These are phyloP conservation scores for Paramecium biaurelia DNA, from an alignment of 73 alveolate species.

Conservation along the genomic window DNA sequence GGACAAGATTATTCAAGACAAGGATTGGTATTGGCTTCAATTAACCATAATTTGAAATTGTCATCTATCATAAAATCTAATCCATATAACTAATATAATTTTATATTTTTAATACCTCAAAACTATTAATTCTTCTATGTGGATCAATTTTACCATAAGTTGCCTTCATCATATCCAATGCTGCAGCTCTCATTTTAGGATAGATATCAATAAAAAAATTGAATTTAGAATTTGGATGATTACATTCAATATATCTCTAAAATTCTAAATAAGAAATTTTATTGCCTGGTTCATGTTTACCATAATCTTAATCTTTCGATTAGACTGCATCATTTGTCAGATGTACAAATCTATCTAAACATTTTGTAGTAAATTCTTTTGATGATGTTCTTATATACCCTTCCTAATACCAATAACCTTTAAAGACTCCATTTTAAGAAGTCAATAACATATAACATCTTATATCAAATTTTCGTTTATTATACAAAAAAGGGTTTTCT, in stretches of 20 bases:
- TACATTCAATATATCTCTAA: constrained; percentile 63
- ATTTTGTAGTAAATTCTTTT: constrained; percentile 70
- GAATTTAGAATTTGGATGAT: constrained; percentile 50
- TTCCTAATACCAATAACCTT: constrained; percentile 74
- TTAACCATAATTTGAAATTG: constrained; percentile 42
- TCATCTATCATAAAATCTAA: constrained; percentile 65
- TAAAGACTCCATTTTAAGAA: constrained; percentile 67
- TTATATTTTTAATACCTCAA: neutral
- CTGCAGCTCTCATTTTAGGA: constrained; percentile 68
- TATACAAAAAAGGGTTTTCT: constrained; percentile 71
- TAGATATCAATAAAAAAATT: constrained; percentile 64
- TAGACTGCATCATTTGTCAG: constrained; percentile 78
- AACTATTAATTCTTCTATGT: constrained; percentile 49
- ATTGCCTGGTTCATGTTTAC: constrained; percentile 75
- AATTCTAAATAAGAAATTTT: constrained; percentile 70
- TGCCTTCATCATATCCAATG: constrained; percentile 70
- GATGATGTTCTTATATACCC: constrained; percentile 76
- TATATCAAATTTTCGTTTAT: constrained; percentile 76
- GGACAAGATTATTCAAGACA: constrained; percentile 64
- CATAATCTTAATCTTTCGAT: constrained; percentile 68
- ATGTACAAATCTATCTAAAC: constrained; percentile 67
- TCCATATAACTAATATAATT: constrained; percentile 30
- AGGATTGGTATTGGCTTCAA: constrained; percentile 62
- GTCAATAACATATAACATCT: constrained; percentile 70
- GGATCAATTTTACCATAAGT: constrained; percentile 67